Evolutionary conservation across 371 early-diverging fungal species (phyloP).

Genomic region (Dentiscutata heterogama): DNA sequence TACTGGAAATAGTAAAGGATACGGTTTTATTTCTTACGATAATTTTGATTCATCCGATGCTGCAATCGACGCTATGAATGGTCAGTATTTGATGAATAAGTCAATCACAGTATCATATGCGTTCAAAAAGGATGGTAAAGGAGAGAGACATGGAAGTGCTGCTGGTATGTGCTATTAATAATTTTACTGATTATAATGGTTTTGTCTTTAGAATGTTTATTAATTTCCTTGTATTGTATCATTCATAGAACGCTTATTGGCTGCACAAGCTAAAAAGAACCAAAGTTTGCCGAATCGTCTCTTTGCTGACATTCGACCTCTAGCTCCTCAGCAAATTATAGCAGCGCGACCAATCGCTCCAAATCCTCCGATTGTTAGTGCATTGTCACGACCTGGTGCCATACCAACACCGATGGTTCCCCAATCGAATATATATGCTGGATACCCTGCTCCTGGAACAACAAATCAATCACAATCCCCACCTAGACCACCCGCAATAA

Average conservation of each 20-base stretch:
- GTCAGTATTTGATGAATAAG: slow-evolving; percentile 95
- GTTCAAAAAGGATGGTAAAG: slow-evolving; percentile 98
- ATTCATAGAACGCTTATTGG: slow-evolving; percentile 86
- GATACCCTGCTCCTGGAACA: slow-evolving; percentile 1
- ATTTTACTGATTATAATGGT: background rate
- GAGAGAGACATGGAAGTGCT: slow-evolving; percentile 97
- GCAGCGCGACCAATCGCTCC: slow-evolving; percentile 49
- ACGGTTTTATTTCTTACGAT: slow-evolving; percentile 94
- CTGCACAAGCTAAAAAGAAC: slow-evolving; percentile 89
- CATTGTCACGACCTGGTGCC: slow-evolving; percentile 3
- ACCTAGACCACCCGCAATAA: slow-evolving; percentile 22
- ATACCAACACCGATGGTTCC: background rate
- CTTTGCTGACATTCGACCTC: slow-evolving; percentile 69
- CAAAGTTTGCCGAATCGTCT: slow-evolving; percentile 71
- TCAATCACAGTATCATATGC: slow-evolving; percentile 93
- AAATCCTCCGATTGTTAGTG: background rate
- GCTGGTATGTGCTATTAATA: slow-evolving; percentile 68
- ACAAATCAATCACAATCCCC: background rate
- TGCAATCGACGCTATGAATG: slow-evolving; percentile 98
- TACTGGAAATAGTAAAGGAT: slow-evolving; percentile 90
- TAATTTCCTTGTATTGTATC: slow-evolving; percentile 1
- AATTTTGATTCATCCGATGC: slow-evolving; percentile 96
- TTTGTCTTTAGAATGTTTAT: background rate
- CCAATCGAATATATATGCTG: slow-evolving; percentile 28
- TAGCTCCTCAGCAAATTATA: slow-evolving; percentile 51